A percentile compares a stretch with the other conserved stretches of the same genome.
Conservation (phyloP, 2,329 filamentous ascomycete genomes). For the Cephalotrichum gorgonifer region DNA sequence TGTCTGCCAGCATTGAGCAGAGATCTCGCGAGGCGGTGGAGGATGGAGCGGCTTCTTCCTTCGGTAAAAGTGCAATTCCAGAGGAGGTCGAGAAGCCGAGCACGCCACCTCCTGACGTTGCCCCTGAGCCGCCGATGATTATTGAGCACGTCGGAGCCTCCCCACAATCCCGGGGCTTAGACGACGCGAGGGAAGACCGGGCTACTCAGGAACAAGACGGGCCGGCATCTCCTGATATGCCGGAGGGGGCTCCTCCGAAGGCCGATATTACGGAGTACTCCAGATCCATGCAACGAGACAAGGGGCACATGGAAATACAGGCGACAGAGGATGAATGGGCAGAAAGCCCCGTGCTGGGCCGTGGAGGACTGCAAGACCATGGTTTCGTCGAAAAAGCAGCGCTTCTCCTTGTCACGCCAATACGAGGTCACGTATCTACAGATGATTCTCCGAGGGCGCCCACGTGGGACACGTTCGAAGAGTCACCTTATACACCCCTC, state of each 20-base stretch:
- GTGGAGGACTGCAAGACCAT: slow-evolving; percentile 10
- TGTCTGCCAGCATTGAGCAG: not conserved
- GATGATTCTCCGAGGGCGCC: not conserved
- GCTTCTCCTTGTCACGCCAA: not conserved
- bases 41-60: too few species aligned
- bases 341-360: slow-evolving; percentile 25
- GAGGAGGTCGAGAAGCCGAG: not conserved
- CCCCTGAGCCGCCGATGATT: not conserved
- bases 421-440: not conserved
- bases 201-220: not conserved
- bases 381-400: not conserved
- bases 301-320: not conserved
- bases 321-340: not conserved
- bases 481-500: not conserved
- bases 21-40: not conserved
- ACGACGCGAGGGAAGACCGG: not conserved
- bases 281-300: not conserved
- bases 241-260: not conserved
- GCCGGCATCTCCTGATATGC: too few species aligned
- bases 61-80: too few species aligned
- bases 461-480: not conserved
- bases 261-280: not conserved
- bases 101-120: not conserved
- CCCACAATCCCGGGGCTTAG: too few species aligned
- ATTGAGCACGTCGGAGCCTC: too few species aligned